phyloP scores from a whole-genome alignment of 2,329 filamentous ascomycete species.

The Corynespora cassiicola region DNA sequence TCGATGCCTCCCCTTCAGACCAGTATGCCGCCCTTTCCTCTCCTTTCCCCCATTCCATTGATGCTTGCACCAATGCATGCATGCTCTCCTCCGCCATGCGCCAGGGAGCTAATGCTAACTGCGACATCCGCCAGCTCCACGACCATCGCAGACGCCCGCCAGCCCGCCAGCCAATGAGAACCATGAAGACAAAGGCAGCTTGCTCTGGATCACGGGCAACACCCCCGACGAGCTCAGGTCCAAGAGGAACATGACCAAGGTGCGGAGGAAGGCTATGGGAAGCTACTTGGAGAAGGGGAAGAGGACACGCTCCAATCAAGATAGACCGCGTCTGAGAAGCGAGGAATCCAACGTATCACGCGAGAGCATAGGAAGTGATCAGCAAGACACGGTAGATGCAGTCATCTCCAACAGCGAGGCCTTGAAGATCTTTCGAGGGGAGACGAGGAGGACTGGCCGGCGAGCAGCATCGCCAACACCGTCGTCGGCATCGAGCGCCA shows the following conservation, averaged over 20 bases:
- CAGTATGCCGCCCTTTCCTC: slow-evolving; percentile 5
- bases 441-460: slow-evolving; percentile 5
- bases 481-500: slow-evolving; percentile 7
- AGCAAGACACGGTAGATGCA: slow-evolving; percentile 9
- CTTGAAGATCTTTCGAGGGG: slow-evolving; percentile 9
- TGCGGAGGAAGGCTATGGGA: slow-evolving; percentile 45
- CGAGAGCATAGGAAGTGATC: slow-evolving; percentile 17
- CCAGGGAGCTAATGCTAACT: too few species aligned
- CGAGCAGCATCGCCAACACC: slow-evolving; percentile 9
- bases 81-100: not conserved
- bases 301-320: slow-evolving; percentile 14
- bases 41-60: not conserved
- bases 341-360: slow-evolving; percentile 24
- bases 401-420: slow-evolving; percentile 15
- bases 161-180: slow-evolving; percentile 10
- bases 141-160: slow-evolving; percentile 6
- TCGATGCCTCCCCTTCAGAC: slow-evolving; percentile 29
- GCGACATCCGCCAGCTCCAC: slow-evolving; percentile 12
- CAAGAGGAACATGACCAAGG: slow-evolving; percentile 36
- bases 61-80: not conserved
- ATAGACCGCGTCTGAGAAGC: slow-evolving; percentile 17
- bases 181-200: slow-evolving; percentile 7
- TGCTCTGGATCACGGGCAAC: slow-evolving; percentile 42
- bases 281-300: slow-evolving; percentile 33
- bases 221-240: slow-evolving; percentile 40